phyloP scores from a whole-genome alignment of 495 filamentous ascomycete genomes.

The Tuber indicum region DNA sequence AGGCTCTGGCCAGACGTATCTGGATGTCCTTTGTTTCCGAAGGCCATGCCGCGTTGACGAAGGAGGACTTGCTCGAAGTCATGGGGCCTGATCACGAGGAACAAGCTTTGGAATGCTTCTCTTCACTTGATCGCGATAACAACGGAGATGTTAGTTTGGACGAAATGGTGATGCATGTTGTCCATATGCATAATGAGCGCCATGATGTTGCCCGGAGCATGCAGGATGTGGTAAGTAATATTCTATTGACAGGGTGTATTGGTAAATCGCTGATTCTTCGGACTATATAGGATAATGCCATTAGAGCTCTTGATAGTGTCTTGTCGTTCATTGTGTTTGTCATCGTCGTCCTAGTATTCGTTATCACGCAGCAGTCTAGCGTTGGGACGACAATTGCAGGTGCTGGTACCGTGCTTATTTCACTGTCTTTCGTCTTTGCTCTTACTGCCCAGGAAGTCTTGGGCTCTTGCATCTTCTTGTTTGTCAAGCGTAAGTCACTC shows the following conservation, averaged over 20 bases:
- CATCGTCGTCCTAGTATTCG: conserved; percentile 78
- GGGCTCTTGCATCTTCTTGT: conserved; percentile 94
- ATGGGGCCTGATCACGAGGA: conserved; percentile 63
- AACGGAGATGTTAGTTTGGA: conserved; percentile 93
- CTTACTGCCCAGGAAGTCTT: conserved; percentile 87
- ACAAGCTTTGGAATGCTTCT: conserved; percentile 79
- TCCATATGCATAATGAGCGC: conserved; percentile 72
- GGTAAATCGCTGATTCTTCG: background rate
- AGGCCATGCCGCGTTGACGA: conserved; percentile 68
- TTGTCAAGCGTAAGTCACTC: conserved; percentile 80
- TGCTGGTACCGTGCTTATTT: conserved; percentile 89
- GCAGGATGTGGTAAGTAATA: conserved; percentile 67
- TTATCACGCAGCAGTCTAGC: conserved; percentile 43
- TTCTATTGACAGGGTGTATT: background rate
- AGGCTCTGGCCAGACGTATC: conserved; percentile 80
- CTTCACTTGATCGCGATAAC: conserved; percentile 69
- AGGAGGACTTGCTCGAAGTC: conserved; percentile 80
- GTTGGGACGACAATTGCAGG: conserved; percentile 81
- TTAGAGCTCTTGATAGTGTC: conserved; percentile 80
- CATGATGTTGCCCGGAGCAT: conserved; percentile 83
- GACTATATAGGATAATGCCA: conserved; percentile 59
- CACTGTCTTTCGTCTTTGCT: conserved; percentile 88
- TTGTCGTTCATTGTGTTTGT: conserved; percentile 70
- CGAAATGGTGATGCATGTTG: conserved; percentile 85
- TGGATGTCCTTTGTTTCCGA: conserved; percentile 99